A percentile compares a stretch with the other conserved stretches of the same genome.
Evolutionary conservation across 1,139 yeast species (phyloP).

Genomic region (Pichia cactophila): DNA sequence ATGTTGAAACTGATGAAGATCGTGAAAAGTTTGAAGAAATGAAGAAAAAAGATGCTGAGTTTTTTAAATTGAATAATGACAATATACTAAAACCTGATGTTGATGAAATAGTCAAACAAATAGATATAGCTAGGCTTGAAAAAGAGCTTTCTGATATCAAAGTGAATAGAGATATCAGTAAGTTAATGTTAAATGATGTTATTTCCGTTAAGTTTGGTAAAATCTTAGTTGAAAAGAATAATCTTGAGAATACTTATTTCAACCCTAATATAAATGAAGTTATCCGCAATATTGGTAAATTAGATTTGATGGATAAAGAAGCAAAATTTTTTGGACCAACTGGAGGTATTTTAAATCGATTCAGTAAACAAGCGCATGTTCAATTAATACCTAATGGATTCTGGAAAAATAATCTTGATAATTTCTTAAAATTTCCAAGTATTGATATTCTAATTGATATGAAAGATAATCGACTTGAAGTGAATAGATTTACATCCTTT

Average conservation of each 20-base stretch:
- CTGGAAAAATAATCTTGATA: constrained; percentile 17
- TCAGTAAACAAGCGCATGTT: constrained; percentile 35
- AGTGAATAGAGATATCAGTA: constrained; percentile 1
- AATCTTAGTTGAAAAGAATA: constrained; percentile 15
- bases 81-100: neutral
- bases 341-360: constrained; percentile 33
- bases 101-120: neutral
- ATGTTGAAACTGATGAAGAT: constrained; percentile 13
- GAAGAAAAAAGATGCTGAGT: constrained; percentile 1
- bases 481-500: constrained; percentile 17
- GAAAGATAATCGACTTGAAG: constrained; percentile 26
- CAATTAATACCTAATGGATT: constrained; percentile 41
- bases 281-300: constrained; percentile 33
- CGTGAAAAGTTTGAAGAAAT: neutral
- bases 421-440: constrained; percentile 35
- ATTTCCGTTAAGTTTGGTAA: constrained; percentile 25
- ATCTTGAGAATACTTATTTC: constrained; percentile 26
- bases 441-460: constrained; percentile 43
- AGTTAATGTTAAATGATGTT: constrained; percentile 14
- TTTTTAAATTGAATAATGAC: constrained; percentile 2
- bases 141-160: neutral
- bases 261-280: constrained; percentile 35
- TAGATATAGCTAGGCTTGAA: constrained; percentile 1
- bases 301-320: constrained; percentile 29
- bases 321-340: constrained; percentile 22